phyloP scores from a whole-genome alignment of 2,329 filamentous ascomycete species.

The Cladosporium colombiae region DNA sequence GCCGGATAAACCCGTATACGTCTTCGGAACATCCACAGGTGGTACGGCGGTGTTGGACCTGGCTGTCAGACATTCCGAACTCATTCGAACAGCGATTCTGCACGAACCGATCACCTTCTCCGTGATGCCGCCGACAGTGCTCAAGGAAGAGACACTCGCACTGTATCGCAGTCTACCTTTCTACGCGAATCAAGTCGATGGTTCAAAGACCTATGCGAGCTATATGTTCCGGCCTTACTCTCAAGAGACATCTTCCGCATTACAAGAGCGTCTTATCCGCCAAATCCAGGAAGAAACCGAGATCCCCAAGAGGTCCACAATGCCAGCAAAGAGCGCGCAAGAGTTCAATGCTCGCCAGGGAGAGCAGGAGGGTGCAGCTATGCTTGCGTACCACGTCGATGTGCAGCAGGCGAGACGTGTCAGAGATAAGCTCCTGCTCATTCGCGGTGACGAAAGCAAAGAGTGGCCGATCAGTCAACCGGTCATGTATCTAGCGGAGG shows the following conservation, averaged over 20 bases:
- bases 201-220: neutral
- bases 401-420: neutral
- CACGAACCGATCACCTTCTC: constrained; percentile 9
- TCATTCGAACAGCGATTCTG: neutral
- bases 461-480: constrained; percentile 8
- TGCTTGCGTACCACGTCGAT: constrained; percentile 9
- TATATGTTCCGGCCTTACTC: constrained; percentile 10
- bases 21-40: constrained; percentile 6
- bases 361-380: constrained; percentile 6
- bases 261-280: neutral
- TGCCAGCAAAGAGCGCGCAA: constrained; percentile 2
- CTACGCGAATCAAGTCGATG: neutral
- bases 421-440: constrained; percentile 6
- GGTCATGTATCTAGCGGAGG: neutral
- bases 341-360: constrained; percentile 10
- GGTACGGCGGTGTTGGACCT: neutral
- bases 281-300: neutral
- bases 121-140: neutral
- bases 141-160: constrained; percentile 5
- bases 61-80: neutral
- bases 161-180: constrained; percentile 3
- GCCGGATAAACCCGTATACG: constrained; percentile 1
- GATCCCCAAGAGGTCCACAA: neutral
- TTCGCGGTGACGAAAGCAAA: constrained; percentile 1
- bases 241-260: neutral